Percentiles rank a stretch among this genome's conserved stretches.
Evolutionary conservation across 192 early-diverging fungal species (phyloP).

Genomic region (Podila epigama): DNA sequence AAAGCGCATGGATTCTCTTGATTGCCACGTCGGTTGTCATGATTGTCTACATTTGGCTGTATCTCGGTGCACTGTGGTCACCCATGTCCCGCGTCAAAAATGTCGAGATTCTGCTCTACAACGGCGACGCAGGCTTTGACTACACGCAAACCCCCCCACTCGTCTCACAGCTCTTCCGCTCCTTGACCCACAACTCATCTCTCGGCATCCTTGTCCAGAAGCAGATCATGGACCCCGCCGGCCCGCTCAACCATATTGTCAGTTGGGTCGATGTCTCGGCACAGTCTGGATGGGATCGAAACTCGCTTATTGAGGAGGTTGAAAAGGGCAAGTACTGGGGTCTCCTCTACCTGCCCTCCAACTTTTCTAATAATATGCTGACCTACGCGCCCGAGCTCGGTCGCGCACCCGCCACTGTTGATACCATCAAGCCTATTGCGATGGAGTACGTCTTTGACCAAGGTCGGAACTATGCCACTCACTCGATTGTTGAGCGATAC

Average conservation of each 20-base stretch:
- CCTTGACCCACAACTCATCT: slow-evolving; percentile 26
- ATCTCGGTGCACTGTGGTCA: slow-evolving; percentile 37
- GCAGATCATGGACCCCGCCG: slow-evolving; percentile 36
- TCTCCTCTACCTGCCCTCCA: slow-evolving; percentile 35
- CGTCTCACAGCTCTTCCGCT: slow-evolving; percentile 24
- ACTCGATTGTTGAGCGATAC: slow-evolving; percentile 41
- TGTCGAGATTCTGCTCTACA: slow-evolving; percentile 36
- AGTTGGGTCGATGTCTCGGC: slow-evolving; percentile 25
- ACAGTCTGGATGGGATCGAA: slow-evolving; percentile 23
- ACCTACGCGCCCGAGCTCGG: slow-evolving; percentile 31
- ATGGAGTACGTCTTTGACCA: slow-evolving; percentile 48
- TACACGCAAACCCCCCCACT: slow-evolving; percentile 30
- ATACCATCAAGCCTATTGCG: slow-evolving; percentile 13
- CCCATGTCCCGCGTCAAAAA: slow-evolving; percentile 42
- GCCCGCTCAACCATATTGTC: slow-evolving; percentile 32
- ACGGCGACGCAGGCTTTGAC: slow-evolving; percentile 41
- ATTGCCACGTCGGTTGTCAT: slow-evolving; percentile 23
- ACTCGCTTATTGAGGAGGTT: slow-evolving; percentile 21
- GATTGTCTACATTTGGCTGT: slow-evolving; percentile 40
- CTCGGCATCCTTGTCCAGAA: slow-evolving; percentile 18
- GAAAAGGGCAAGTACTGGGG: slow-evolving; percentile 31
- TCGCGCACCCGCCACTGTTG: slow-evolving; percentile 20
- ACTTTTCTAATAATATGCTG: slow-evolving; percentile 47
- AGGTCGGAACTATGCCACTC: slow-evolving; percentile 33
- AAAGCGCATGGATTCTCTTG: slow-evolving; percentile 29